A percentile compares a stretch with the other conserved stretches of the same genome.
Conservation (phyloP, 208 protist genomes). For the Leishmania lainsoni region DNA sequence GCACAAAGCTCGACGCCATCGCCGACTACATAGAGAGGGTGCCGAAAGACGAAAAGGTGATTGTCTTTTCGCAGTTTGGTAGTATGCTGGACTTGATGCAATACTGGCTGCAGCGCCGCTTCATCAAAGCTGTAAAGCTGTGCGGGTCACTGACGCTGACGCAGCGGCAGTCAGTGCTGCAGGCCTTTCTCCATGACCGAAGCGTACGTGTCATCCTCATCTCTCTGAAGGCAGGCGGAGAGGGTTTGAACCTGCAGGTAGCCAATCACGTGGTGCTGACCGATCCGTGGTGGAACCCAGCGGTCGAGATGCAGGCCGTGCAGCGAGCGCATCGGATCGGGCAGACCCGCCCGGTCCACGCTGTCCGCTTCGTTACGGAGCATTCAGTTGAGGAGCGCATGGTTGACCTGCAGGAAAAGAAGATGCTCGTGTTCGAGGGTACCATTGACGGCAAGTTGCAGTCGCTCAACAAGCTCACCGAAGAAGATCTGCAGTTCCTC, state of each 20-base stretch:
- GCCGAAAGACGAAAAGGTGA: slow-evolving; percentile 86
- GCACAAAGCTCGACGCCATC: slow-evolving; percentile 92
- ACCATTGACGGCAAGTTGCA: slow-evolving; percentile 91
- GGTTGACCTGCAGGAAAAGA: slow-evolving; percentile 92
- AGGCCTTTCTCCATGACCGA: slow-evolving; percentile 82
- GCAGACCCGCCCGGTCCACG: slow-evolving; percentile 95
- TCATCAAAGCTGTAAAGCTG: slow-evolving; percentile 87
- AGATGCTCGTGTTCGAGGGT: slow-evolving; percentile 94
- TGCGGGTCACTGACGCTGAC: slow-evolving; percentile 89
- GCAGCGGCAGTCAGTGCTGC: slow-evolving; percentile 81
- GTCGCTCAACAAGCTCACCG: slow-evolving; percentile 78
- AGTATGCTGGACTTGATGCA: slow-evolving; percentile 96
- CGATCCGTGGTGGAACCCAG: slow-evolving; percentile 98
- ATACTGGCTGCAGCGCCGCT: slow-evolving; percentile 71
- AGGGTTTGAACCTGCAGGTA: slow-evolving; percentile 98
- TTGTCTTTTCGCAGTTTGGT: slow-evolving; percentile 97
- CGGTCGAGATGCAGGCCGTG: slow-evolving; percentile 98
- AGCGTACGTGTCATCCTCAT: slow-evolving; percentile 96
- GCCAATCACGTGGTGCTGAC: slow-evolving; percentile 98
- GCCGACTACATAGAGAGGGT: slow-evolving; percentile 80
- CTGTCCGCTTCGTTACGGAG: slow-evolving; percentile 96
- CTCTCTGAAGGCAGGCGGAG: slow-evolving; percentile 98
- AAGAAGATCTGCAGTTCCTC: slow-evolving; percentile 90
- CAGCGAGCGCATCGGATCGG: slow-evolving; percentile 98
- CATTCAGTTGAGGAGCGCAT: slow-evolving; percentile 92